Evolutionary conservation across 495 filamentous ascomycete genomes (phyloP), one percentile per base, ranked within the genome.

Genomic region (Rostrohypoxylon terebratum): DNA sequence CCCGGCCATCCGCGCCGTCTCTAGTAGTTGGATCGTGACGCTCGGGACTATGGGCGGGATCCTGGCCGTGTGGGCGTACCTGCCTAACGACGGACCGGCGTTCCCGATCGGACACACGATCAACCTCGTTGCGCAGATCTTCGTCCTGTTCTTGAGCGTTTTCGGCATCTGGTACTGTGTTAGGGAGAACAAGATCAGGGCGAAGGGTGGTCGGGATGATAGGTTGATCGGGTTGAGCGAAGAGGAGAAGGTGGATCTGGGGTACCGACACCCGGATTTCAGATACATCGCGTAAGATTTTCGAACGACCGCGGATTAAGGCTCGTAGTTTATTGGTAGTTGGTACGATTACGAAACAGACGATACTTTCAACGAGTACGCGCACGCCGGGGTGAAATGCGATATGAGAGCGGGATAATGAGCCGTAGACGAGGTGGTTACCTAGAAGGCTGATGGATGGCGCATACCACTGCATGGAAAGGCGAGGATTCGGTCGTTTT

Each of bases 61-160:
- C 54, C 74, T 89, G 5, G 86, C 87, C 54, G 82, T 81, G 14
- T 89, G 86, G 86, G 87, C 86, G 1, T 89, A 89, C 73, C 67
- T 84, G n/a, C 75, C 69, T 1, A 66, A 59, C 33, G 87, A 89
- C 21, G 81, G 75, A 0, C 87, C 87, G 18, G 75, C 81, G 54
- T 90, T 87, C 72, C 75, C 72, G 58, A 85, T 77, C 33, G 88
- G 88, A 31, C 88, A 90, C 77, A 80, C 84, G 18, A 89, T 90
- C 83, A 90, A 90, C 73, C 77, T 90, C 21, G 80, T 63, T 31
- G 84, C 82, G 3, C 83, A 89, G 68, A 66, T 83, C 25, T 74
- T 65, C 20, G 81, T 79, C 4, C 69, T 84, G 10, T 68, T 79
- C 55, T 79, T 88, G 14, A 59, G 83, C 33, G 20, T 81, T 20